A percentile compares a stretch with the other conserved stretches of the same genome.
Evolutionary conservation across 345 rosid species (phyloP).

Genomic region (Brassica carinata): DNA sequence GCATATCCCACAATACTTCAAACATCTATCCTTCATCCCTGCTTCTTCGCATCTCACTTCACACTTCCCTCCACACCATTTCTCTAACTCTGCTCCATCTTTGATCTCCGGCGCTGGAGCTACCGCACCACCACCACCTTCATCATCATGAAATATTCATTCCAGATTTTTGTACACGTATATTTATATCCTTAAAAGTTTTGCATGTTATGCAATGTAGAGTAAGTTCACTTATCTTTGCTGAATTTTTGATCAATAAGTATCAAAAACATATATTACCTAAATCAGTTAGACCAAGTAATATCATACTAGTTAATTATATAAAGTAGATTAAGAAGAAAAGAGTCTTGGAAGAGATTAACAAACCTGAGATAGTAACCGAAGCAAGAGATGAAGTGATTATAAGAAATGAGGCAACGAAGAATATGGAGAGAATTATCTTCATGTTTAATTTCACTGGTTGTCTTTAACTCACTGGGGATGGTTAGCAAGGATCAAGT

Average conservation of each 20-base stretch:
- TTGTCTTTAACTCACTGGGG: background rate
- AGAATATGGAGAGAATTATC: slow-evolving; percentile 41
- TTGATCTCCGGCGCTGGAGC: slow-evolving; percentile 27
- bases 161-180: background rate
- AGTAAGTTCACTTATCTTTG: background rate
- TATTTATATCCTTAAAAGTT: background rate
- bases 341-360: slow-evolving; percentile 16
- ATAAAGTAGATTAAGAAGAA: background rate
- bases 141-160: background rate
- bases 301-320: background rate
- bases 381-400: slow-evolving; percentile 45
- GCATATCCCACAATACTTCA: slow-evolving; percentile 77
- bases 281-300: background rate
- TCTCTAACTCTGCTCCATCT: slow-evolving; percentile 32
- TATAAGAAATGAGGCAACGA: slow-evolving; percentile 52
- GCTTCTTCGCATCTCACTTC: slow-evolving; percentile 56
- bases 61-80: slow-evolving; percentile 52
- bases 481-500: background rate
- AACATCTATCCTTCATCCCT: slow-evolving; percentile 54
- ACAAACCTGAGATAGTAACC: slow-evolving; percentile 26
- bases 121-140: slow-evolving; percentile 6
- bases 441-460: slow-evolving; percentile 45
- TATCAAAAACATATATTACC: background rate
- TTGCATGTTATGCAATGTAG: background rate
- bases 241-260: background rate